Evolutionary conservation across 225 moss, liverwort and hornwort genomes (phyloP), one percentile per base, ranked within the genome.

Genomic region (Climacium dendroides): DNA sequence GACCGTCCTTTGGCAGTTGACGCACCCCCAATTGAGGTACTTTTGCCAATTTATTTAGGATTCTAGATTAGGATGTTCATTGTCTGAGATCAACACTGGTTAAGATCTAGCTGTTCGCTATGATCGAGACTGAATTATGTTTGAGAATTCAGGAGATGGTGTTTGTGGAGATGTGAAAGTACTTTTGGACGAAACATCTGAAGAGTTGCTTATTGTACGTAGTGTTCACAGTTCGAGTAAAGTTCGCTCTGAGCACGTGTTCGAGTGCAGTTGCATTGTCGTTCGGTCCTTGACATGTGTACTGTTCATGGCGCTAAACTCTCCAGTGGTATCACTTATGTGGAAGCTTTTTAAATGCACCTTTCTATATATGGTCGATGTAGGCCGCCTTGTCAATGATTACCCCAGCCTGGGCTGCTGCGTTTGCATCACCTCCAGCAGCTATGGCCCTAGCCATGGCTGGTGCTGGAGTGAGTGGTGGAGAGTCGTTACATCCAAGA

Each of bases 391-490:
- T 99, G 89, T 92, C 97, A 47, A 97, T 99, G 96, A 95, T 97
- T 43, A 93, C 98, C 74, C 97, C 97, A 75, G 98, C 97, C 65
- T 99, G 98, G 98, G 95, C 98, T 72, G 95, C 97, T 89, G 94
- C 98, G 74, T 97, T 99, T 93, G 98, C 98, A 79, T 99, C 98
- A 61, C 98, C 98, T 88, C 95, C 98, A 81, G 98, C 97, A 87
- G 97, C 97, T 61, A 96, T 97, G 97, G 98, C 98, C 48, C 91
- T 99, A 62, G 98, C 97, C 43, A 97, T 97, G 97, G 95, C 97
- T 83, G 97, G 93, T 88, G 98, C 98, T 88, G 98, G 98, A 86
- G 98, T 97, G 63, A 95, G 97, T 89, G 97, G 95, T 79, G 97
- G 96, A 78, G 98, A 98, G 81, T 92, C 90, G 75, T 76, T 89